Base-by-base conservation (phyloP, 805 yeast genomes). In the Blastobotrys terrestris region DNA sequence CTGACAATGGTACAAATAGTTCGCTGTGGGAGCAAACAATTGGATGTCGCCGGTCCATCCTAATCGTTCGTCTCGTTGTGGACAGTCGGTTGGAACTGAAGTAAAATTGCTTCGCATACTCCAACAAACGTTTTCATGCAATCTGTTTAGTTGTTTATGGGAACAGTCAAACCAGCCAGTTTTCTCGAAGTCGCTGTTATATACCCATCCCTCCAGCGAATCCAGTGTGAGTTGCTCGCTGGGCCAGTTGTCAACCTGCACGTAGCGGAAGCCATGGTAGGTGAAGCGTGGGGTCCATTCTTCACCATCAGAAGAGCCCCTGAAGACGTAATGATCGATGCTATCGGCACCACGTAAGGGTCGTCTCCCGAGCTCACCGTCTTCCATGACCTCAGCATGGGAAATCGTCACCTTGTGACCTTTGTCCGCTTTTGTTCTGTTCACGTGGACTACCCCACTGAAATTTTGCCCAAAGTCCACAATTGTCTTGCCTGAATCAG, bases 1-100 rank as follows among this genome's bases (percentile, higher is more conserved):
- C 39, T 53, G 52, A 31, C 60, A 56, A 21, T 60, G 64, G 44
- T 59, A 59, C 39, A 63, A 46, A 44, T 51, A 63, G 18, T 53
- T 44, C 2, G 66, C 66, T 4, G 67, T 57, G 2, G 64, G 66
- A 7, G 59, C 54, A 40, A 63, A 63, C 22, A 60, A 49, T 7
- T 62, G 57, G 44, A 63, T 63, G 48, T 63, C 67, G 35, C 66
- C 67, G 3, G 60, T 53, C 67, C 67, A 63, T 5, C 66, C 67
- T 47, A 63, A 52, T 3, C 67, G 54, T 43, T 63, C 67, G 48
- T 63, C 67, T 46, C 67, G 55, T 52, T 63, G 67, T 3, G 66
- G 66, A 46, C 66, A 63, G 51, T 63, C 66, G n/a, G 59, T 56
- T 2, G 66, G 66, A 40, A 63, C 54, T 11, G 62, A 49, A 14